Base-by-base conservation (phyloP, 2,329 filamentous ascomycete genomes). In the Calonectria hawksworthii region DNA sequence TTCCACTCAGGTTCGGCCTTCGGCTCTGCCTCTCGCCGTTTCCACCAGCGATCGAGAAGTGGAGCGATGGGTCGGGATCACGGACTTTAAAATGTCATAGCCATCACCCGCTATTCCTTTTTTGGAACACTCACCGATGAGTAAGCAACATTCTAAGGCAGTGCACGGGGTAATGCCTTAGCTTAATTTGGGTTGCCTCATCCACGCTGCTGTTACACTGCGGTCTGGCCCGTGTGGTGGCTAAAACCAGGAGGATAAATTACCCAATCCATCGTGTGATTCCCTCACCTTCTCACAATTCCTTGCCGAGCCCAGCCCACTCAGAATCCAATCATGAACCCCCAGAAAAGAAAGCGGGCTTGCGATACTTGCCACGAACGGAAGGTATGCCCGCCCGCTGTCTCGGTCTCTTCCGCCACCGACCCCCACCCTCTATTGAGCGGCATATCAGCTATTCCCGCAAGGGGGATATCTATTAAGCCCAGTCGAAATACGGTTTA, bases 311-410 rank as follows among this genome's bases (percentile, higher is more conserved):
- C 16, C 32, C 14, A 38, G 23, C 23, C n/a, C 56, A 36, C 13
- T 2, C 26, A 38, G n/a, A 41, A 41, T 41, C 56, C 14, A 61
- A 41, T 28, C n/a, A 51, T 66, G 64, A 10, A n/a, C 4, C 3
- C 32, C 14, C 44, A 13, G 14, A 52, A 13, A 18, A 52, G 64
- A 13, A 67, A 51, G 64, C 23, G 44, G 32, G 64, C 64, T 18
- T 67, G 64, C 13, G 64, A 67, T 67, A 52, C 64, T 28, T 67
- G 64, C 50, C 64, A 67, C 11, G 50, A 67, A 28, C 64, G 64
- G n/a, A 67, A 67, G 64, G 64, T 67, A 61, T 61, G 56, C n/a
- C 56, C 34, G 3, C 13, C 23, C 21, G 23, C 16, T 23, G 5
- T 16, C 23, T 61, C 5, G n/a, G 23, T 21, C 13, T 9, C 13